Percentiles rank a stretch among this genome's conserved stretches.
phyloP scores from a whole-genome alignment of 345 rosid species.

The Sisymbrium altissimum region DNA sequence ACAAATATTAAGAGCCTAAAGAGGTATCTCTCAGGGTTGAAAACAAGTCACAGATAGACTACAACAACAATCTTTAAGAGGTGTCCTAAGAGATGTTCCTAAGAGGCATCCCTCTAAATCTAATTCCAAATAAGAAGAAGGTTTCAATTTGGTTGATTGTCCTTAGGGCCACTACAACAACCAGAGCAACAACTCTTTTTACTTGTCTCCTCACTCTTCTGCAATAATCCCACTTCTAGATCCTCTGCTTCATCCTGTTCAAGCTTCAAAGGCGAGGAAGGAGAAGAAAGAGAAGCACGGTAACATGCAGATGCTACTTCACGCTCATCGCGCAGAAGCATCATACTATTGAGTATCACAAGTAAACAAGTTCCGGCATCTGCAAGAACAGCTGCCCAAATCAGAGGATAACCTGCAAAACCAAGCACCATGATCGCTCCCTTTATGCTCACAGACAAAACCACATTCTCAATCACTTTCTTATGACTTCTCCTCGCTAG shows the following conservation, averaged over 20 bases:
- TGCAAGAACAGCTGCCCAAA: conserved; percentile 92
- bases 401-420: conserved; percentile 67
- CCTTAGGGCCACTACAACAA: not conserved
- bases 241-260: conserved; percentile 3
- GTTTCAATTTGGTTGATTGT: not conserved
- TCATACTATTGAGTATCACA: conserved; percentile 83
- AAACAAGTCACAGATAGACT: not conserved
- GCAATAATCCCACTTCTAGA: conserved; percentile 27
- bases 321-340: conserved; percentile 39
- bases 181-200: conserved; percentile 21
- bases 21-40: not conserved
- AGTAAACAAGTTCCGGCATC: conserved; percentile 87
- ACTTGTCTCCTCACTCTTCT: conserved; percentile 16
- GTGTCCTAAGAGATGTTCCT: no score
- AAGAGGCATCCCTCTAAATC: no score
- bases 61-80: no score
- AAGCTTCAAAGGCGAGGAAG: conserved; percentile 1
- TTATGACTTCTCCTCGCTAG: conserved; percentile 56
- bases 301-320: conserved; percentile 17
- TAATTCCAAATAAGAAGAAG: not conserved
- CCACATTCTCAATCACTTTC: conserved; percentile 66
- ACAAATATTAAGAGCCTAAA: not conserved
- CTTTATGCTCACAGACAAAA: conserved; percentile 59
- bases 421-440: conserved; percentile 63
- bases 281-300: conserved; percentile 14